Evolutionary conservation across 1,139 yeast species (phyloP).

Genomic region (Eremothecium coryli): DNA sequence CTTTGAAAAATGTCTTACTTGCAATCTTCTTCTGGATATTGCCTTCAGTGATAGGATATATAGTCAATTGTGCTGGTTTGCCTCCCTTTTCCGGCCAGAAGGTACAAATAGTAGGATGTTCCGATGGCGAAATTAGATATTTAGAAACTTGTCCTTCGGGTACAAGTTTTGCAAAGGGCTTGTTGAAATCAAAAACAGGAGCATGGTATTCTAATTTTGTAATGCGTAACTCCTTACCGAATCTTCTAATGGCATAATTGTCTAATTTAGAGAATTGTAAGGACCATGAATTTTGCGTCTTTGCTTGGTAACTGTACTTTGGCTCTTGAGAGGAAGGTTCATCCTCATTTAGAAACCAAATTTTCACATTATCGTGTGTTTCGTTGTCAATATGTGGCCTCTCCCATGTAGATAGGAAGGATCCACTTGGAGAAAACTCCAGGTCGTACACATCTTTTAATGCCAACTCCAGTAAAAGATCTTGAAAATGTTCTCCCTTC

Average conservation of each 20-base stretch:
- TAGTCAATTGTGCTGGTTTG: conserved; percentile 80
- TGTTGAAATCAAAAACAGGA: conserved; percentile 39
- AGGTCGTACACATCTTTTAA: conserved; percentile 66
- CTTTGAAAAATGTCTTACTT: conserved; percentile 85
- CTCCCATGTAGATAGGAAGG: conserved; percentile 81
- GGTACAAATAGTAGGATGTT: conserved; percentile 83
- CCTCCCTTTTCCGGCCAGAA: conserved; percentile 80
- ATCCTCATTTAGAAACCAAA: conserved; percentile 45
- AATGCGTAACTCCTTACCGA: conserved; percentile 27
- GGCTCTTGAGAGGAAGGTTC: conserved; percentile 35
- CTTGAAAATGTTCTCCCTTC: conserved; percentile 45
- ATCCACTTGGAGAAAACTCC: conserved; percentile 83
- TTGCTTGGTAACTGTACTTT: conserved; percentile 62
- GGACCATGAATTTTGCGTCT: conserved; percentile 78
- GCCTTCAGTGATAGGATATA: conserved; percentile 58
- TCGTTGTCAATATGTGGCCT: conserved; percentile 59
- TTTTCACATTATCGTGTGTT: conserved; percentile 68
- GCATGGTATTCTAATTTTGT: conserved; percentile 57
- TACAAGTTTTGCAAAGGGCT: conserved; percentile 54
- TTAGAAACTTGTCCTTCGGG: conserved; percentile 46
- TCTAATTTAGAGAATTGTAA: conserved; percentile 31
- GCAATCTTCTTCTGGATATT: conserved; percentile 74
- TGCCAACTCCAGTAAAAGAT: conserved; percentile 37
- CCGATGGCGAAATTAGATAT: conserved; percentile 73
- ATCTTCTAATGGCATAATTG: conserved; percentile 25